phyloP scores from a whole-genome alignment of 306 rosid species.

The Fragaria ananassa region DNA sequence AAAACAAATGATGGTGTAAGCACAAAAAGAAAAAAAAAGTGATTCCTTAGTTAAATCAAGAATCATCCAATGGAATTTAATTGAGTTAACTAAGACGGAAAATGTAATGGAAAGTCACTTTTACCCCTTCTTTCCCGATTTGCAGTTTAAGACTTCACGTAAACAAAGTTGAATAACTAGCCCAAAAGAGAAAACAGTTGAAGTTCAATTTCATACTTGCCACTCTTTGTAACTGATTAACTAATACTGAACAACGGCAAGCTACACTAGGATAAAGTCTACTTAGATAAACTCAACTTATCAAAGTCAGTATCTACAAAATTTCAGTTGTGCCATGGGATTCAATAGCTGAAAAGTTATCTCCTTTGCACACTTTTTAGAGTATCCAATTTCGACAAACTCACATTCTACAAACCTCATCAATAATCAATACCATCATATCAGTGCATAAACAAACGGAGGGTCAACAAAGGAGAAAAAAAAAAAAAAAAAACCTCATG shows the following conservation, averaged over 20 bases:
- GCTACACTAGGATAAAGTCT: not conserved
- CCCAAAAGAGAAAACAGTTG: not conserved
- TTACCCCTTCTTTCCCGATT: conserved; percentile 2
- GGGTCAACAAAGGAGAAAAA: not conserved
- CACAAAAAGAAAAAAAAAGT: not conserved
- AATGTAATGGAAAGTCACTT: not conserved
- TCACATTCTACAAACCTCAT: not conserved
- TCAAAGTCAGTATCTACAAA: not conserved
- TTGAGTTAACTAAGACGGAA: not conserved
- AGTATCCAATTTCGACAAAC: not conserved
- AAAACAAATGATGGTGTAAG: not conserved
- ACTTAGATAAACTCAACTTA: not conserved
- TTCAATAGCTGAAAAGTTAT: not conserved
- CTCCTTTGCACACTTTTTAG: not conserved
- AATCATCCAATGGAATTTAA: not conserved
- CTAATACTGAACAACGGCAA: not conserved
- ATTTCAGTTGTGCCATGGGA: not conserved
- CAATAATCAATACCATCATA: not conserved
- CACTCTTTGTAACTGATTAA: not conserved
- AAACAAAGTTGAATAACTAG: not conserved
- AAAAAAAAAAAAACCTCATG: not conserved
- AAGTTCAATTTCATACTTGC: not conserved
- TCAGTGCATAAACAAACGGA: not conserved
- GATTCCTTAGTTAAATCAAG: not conserved
- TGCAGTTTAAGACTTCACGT: not conserved